Evolutionary conservation across 768 basidiomycete species (phyloP), one percentile per base, ranked within the genome.

Genomic region (Kwoniella sp.): DNA sequence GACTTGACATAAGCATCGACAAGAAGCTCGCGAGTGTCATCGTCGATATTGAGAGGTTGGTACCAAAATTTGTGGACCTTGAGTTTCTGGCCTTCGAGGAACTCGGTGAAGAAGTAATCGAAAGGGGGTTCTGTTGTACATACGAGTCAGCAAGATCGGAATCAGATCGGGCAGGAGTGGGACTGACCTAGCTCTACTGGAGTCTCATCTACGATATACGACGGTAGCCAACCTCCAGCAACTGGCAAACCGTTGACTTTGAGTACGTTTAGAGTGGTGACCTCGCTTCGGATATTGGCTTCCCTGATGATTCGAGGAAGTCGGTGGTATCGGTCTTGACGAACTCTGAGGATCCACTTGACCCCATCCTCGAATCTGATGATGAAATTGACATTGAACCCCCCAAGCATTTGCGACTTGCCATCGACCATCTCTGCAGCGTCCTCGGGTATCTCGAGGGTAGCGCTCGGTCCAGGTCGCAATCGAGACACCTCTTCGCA

Each of bases 41-140:
- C 25, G 1, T 57, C 31, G 1, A 65, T 26, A 30, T 50, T 26
- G 34, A 54, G 26, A 29, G 25, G 25, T 15, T 67, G 38, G 3
- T 4, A n/a, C n/a, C n/a, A n/a, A n/a, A n/a, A n/a, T n/a, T n/a
- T n/a, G n/a, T n/a, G n/a, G n/a, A n/a, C n/a, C n/a, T n/a, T 29
- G 34, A 25, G 15, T n/a, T 50, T n/a, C 37, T 17, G 4, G 30
- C 64, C 64, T 9, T 7, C 12, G 13, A 65, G 17, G 29, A 48
- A 34, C 41, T 59, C 58, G 64, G 29, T 41, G 58, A 54, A 65
- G 52, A 65, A 65, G 52, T 61, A 61, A 23, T 66, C 65, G 38
- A 66, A 50, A 2, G 62, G 58, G 1, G 30, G 3, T 9, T 54
- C 58, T 52, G 15, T 34, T 13, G 34, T 5, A n/a, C n/a, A n/a